These are phyloP conservation scores for Naganishia albida DNA, from an alignment of 1,284 basidiomycete genomes.

Conservation along the genomic window DNA sequence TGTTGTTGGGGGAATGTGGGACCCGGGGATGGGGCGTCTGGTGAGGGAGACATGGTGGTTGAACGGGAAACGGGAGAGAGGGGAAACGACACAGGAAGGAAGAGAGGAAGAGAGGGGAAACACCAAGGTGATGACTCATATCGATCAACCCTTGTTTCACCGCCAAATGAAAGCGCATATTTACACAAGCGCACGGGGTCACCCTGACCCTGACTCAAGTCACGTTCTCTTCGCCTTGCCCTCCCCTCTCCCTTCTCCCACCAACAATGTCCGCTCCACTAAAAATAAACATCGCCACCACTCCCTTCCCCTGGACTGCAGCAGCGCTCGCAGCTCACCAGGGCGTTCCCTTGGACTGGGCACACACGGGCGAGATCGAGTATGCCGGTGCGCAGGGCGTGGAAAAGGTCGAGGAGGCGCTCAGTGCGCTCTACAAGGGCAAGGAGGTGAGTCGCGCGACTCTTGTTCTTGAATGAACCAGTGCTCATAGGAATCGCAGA, in stretches of 20 bases:
- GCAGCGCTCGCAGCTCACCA: conserved; percentile 45
- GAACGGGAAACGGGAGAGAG: neutral
- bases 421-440: conserved; percentile 45
- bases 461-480: neutral
- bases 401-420: conserved; percentile 43
- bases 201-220: neutral
- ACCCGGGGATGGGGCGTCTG: neutral
- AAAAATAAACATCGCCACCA: conserved; percentile 45
- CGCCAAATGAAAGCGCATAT: neutral
- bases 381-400: conserved; percentile 44
- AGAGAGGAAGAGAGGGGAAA: neutral
- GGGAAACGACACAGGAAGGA: neutral
- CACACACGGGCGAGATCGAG: conserved; percentile 38
- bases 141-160: too few relatives aligned
- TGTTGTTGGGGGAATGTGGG: neutral
- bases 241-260: too few relatives aligned
- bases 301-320: conserved; percentile 44
- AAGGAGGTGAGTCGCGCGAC: conserved; percentile 43
- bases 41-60: neutral
- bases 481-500: conserved; percentile 48
- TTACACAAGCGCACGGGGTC: too few relatives aligned
- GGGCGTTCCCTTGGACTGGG: conserved; percentile 45
- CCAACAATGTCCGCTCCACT: conserved; percentile 41
- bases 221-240: neutral
- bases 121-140: neutral